Base-by-base conservation (phyloP, 176 grass and related monocot genomes). In the Cenchrus fungigraminus region DNA sequence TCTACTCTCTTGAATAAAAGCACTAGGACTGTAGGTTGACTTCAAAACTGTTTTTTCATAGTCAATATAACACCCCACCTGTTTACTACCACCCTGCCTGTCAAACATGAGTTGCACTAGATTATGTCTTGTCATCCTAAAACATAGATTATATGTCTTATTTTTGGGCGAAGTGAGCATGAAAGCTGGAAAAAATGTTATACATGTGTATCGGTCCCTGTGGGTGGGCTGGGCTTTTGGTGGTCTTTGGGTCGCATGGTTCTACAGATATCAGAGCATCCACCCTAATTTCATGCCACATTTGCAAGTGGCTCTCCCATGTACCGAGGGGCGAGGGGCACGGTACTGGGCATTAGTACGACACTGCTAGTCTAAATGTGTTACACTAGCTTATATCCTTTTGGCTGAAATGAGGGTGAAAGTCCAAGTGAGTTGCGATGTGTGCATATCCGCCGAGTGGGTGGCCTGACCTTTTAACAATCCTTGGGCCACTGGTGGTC, bases 1-100 rank as follows among this genome's bases (percentile, higher is more conserved):
- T 54, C 78, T 79, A 62, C 3, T 71, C 52, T 54, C 82, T 80
- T 47, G 3, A 31, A 54, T 76, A 83, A 77, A 83, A 83, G 63
- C 63, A 63, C 67, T 31, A 43, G 10, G 1, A 2, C 12, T 40
- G 37, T 65, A 42, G 47, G 12, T 73, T 79, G 65, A 54, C 68
- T 17, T 73, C 9, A 31, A n/a, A 72, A 79, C 8, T 71, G 17
- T 51, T 52, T 76, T 79, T 28, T 57, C 37, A 20, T 7, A 57
- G 7, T 57, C 6, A 19, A 57, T 57, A 5, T 57, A 57, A 60
- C 57, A 60, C 8, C 53, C 57, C 57, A 22, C 56, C 19, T 60
- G 57, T 22, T 60, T 60, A n/a, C 20, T 60, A 60, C 20, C 20
- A 60, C 57, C 20, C 4, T 40, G 37, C 37, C 2, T 40, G 37